Conservation (phyloP, 2,329 filamentous ascomycete species). For the Sordariomycetes sp. region DNA sequence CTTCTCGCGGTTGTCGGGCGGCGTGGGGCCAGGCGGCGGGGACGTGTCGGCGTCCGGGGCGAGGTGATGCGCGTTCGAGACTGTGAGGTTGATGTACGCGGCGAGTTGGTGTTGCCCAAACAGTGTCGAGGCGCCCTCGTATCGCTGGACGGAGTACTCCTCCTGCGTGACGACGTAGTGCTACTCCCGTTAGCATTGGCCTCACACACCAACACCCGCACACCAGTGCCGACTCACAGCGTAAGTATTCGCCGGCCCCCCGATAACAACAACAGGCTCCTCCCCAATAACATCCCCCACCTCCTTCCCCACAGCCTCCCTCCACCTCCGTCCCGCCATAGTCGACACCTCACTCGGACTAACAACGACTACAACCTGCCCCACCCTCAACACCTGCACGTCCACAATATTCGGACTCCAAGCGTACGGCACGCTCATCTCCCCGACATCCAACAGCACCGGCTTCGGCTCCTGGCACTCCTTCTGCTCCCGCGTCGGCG, state of each 20-base stretch:
- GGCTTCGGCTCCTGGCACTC: conserved; percentile 72
- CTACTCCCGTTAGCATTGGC: background rate
- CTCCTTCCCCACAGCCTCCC: conserved; percentile 47
- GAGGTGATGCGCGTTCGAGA: conserved; percentile 56
- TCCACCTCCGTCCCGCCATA: conserved; percentile 84
- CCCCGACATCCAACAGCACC: conserved; percentile 75
- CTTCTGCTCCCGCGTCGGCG: conserved; percentile 54
- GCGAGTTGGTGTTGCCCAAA: conserved; percentile 76
- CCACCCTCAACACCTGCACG: conserved; percentile 69
- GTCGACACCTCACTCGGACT: conserved; percentile 80
- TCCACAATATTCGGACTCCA: conserved; percentile 89
- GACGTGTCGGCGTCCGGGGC: conserved; percentile 25
- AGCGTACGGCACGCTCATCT: conserved; percentile 58
- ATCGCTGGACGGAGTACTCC: conserved; percentile 53
- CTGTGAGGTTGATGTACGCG: conserved; percentile 72
- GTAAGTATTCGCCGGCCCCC: conserved; percentile 81
- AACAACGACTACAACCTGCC: conserved; percentile 75
- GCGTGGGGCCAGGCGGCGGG: conserved; percentile 36
- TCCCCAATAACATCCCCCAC: conserved; percentile 27
- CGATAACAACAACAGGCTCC: conserved; percentile 62
- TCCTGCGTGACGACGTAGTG: conserved; percentile 18
- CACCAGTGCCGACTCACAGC: conserved; percentile 23
- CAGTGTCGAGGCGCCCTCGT: conserved; percentile 81
- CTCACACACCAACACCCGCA: background rate
- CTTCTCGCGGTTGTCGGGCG: conserved; percentile 64